Conservation (phyloP, 108 stramenopile genomes). For the Aurantiochytrium sp. region DNA sequence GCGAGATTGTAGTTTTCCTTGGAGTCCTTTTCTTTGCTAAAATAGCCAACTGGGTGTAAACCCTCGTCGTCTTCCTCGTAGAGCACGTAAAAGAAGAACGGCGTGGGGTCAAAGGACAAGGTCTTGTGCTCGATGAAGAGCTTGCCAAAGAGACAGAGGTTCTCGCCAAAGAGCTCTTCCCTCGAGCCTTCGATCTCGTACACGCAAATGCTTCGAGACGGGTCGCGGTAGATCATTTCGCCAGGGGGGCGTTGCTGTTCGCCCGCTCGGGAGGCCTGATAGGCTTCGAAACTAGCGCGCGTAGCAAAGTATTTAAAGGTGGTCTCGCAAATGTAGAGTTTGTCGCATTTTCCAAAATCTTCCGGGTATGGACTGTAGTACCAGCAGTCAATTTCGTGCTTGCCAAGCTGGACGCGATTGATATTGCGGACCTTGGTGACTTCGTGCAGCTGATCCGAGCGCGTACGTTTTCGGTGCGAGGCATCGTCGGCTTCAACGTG, state of each 20-base stretch:
- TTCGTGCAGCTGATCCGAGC: conserved; percentile 50
- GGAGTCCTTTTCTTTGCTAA: conserved; percentile 96
- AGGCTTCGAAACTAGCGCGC: not conserved
- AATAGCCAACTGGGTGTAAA: conserved; percentile 88
- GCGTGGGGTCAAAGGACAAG: conserved; percentile 94
- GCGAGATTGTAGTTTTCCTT: conserved; percentile 98
- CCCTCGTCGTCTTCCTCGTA: conserved; percentile 75
- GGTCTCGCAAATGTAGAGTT: conserved; percentile 92
- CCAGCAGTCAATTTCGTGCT: conserved; percentile 85
- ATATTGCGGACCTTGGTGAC: conserved; percentile 99
- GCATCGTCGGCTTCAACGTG: not conserved
- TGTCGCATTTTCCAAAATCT: conserved; percentile 73
- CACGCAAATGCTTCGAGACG: conserved; percentile 53
- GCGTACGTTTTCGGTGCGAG: not conserved
- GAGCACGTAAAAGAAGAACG: conserved; percentile 95
- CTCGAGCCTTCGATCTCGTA: conserved; percentile 93
- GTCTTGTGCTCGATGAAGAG: conserved; percentile 99
- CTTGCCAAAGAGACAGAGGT: conserved; percentile 92
- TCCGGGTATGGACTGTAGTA: conserved; percentile 96
- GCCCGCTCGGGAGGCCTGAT: conserved; percentile 66
- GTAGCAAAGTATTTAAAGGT: conserved; percentile 80
- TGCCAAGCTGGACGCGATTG: conserved; percentile 77
- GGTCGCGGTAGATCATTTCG: conserved; percentile 77
- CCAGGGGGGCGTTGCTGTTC: conserved; percentile 85
- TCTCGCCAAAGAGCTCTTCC: conserved; percentile 87